phyloP scores from a whole-genome alignment of 768 basidiomycete genomes.

The Termitomyces sp. region DNA sequence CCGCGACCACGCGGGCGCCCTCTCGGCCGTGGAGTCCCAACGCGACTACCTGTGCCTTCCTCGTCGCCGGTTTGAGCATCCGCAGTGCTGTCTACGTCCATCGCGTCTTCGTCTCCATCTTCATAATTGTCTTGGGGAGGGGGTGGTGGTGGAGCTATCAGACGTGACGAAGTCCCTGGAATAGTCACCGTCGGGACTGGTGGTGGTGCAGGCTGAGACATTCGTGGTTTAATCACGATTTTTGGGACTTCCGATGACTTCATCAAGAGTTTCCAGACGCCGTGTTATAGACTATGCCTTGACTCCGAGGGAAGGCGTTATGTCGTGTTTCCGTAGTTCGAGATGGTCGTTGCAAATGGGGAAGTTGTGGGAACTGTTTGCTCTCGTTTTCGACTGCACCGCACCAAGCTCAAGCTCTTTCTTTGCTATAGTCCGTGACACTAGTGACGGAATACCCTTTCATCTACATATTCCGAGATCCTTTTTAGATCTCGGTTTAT shows the following conservation, averaged over 20 bases:
- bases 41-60: slow-evolving; percentile 16
- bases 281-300: neutral
- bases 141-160: slow-evolving; percentile 14
- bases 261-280: neutral
- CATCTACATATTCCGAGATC: no score
- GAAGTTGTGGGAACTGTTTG: neutral
- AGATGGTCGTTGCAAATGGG: neutral
- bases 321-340: no score
- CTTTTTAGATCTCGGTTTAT: no score
- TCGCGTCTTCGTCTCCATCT: slow-evolving; percentile 29
- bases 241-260: slow-evolving; percentile 24
- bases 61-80: slow-evolving; percentile 27
- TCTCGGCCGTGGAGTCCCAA: slow-evolving; percentile 29
- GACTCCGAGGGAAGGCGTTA: no score
- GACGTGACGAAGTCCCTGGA: slow-evolving; percentile 20
- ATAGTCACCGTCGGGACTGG: slow-evolving; percentile 12
- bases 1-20: slow-evolving; percentile 41
- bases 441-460: no score
- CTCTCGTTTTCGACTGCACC: neutral
- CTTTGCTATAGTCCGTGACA: no score
- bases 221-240: slow-evolving; percentile 45
- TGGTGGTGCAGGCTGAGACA: slow-evolving; percentile 19
- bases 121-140: slow-evolving; percentile 24
- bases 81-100: slow-evolving; percentile 31
- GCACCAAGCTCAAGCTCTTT: no score